Evolutionary conservation across 352 stramenopile genomes (phyloP), one percentile per base, ranked within the genome.

Genomic region (Globisporangium solare): DNA sequence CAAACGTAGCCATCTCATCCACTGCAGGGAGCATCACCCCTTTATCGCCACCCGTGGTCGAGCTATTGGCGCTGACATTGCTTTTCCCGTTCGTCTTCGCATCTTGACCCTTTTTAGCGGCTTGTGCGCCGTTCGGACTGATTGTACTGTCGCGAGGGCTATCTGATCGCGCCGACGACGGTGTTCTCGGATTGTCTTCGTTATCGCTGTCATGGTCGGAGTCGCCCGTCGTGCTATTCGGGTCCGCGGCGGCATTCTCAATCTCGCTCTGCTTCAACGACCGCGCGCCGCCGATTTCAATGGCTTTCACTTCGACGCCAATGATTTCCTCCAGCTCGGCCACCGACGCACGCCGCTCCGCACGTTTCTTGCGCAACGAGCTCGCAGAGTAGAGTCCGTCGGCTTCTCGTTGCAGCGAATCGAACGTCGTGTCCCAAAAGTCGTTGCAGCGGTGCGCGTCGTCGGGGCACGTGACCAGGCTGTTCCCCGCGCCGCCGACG

Each of bases 251-350:
- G 15, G 70, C 61, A 22, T 82, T 66, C 45, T 89, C 77, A 1
- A 76, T 68, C n/a, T 74, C 73, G 54, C 80, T 91, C 47, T 83
- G 68, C 54, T 93, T 67, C 50, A 88, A 56, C 31, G 83, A 89
- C 58, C 82, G 58, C 15, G 77, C 80, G 31, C 83, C 83, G 40
- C 86, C 67, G 35, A 79, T 83, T 51, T 89, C 75, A 31, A 93
- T 88, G 27, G 77, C 79, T 40, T 83, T 72, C 48, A 93, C 81
- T 22, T 86, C 80, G 32, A 88, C 76, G 62, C 88, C 68, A 48
- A 93, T 88, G 40, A 93, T 67, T 46, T 89, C 71, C 40, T 88
- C 79, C 2, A 93, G 68, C 66, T 92, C 82, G 3, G 76, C 73
- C 14, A 84, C 73, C 1, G 73, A 82, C 11, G 67, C 73, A 21